Evolutionary conservation across 768 basidiomycete genomes (phyloP).

Genomic region (Naganishia randhawae): DNA sequence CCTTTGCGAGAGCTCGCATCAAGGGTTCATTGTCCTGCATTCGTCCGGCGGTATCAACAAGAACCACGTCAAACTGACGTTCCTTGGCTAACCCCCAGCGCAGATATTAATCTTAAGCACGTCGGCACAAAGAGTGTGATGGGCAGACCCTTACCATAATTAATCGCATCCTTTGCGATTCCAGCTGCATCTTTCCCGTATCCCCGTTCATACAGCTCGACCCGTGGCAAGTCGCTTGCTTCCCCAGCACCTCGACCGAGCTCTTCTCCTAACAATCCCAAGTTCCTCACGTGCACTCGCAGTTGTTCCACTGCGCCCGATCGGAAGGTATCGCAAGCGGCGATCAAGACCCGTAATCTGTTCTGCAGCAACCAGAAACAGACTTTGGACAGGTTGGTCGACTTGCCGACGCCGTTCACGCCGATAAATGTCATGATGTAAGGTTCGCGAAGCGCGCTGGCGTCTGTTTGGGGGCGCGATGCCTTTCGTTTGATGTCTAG

Average conservation of each 20-base stretch:
- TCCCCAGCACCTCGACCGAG: conserved; percentile 52
- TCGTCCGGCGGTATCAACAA: conserved; percentile 95
- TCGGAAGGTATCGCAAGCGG: conserved; percentile 97
- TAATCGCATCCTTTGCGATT: conserved; percentile 91
- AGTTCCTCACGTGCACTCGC: conserved; percentile 89
- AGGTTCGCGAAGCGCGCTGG: conserved; percentile 62
- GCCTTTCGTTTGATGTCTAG: conserved; percentile 87
- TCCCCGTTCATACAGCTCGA: conserved; percentile 91
- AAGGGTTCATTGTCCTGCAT: conserved; percentile 99
- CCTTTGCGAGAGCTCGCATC: conserved; percentile 95
- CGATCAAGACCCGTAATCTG: conserved; percentile 83
- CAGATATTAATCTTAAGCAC: neutral
- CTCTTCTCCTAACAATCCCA: conserved; percentile 71
- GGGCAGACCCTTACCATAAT: conserved; percentile 77
- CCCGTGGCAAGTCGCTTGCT: conserved; percentile 53
- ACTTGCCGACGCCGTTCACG: conserved; percentile 98
- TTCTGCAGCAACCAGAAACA: conserved; percentile 99
- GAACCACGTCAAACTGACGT: conserved; percentile 88
- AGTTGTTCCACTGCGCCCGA: conserved; percentile 95
- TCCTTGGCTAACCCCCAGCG: conserved; percentile 59
- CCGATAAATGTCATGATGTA: conserved; percentile 96
- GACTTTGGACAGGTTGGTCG: conserved; percentile 94
- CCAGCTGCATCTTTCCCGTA: conserved; percentile 99
- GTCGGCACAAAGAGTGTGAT: too few relatives aligned
- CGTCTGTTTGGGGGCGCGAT: conserved; percentile 51